Evolutionary conservation across 345 rosid genomes (phyloP), one percentile per base, ranked within the genome.

Genomic region (Ceriops tagal): DNA sequence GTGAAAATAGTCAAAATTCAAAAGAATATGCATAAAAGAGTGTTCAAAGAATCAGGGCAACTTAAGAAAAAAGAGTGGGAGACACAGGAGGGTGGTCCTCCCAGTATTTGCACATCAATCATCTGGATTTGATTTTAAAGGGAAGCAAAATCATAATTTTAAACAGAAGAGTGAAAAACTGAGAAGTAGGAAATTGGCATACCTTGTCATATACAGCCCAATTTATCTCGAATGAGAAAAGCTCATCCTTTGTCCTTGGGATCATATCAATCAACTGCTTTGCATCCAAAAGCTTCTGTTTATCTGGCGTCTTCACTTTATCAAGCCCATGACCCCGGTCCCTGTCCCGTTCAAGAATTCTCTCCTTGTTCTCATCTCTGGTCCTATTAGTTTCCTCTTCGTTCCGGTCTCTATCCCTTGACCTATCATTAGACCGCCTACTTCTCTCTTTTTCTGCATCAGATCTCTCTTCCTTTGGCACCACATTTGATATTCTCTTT

Each of bases 201-300:
- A 95, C 99, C 93, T 88, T 75, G 80, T 95, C 98, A 75, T 87
- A 92, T 68, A 87, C 83, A 49, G 84, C 75, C 99, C 98, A 95
- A 77, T 95, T 95, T 72, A 92, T 90, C 80, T 95, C 97, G 52
- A 85, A 87, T 1, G 92, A 86, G 75, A 95, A 95, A 66, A 92
- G 77, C 76, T 92, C 99, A 67, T 92, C 96, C 93, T 95, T 95
- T 27, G 96, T 95, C 82, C 90, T 90, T 18, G 99, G 99, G 73
- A 92, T 95, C 88, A 90, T 92, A 84, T 95, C 99, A 64, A 95
- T 95, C 85, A 95, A 72, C 72, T 95, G 99, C 73, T 95, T 95
- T 5, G 98, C 98, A 82, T 95, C 93, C 82, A 88, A 70, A 75
- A 95, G 86, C 75, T 92, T 92, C 86, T 85, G 89, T 68, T 83